Base-by-base conservation (phyloP, 2,329 filamentous ascomycete species). In the Exophiala calicioides region DNA sequence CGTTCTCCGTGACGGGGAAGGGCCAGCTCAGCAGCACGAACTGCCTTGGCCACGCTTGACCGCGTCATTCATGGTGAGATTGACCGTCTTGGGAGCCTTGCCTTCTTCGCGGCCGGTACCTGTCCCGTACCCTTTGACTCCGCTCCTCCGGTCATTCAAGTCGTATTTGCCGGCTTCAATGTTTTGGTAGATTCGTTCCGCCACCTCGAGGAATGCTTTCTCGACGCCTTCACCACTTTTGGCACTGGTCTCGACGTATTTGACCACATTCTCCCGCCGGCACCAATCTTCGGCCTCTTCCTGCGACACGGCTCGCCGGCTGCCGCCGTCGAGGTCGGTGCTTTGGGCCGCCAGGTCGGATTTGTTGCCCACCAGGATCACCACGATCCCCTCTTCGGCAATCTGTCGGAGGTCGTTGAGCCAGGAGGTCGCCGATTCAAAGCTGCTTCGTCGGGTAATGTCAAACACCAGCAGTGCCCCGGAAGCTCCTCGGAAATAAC, bases 201-300 rank as follows among this genome's bases (percentile, higher is more conserved):
- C 90, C 10, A 97, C 90, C 62, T 93, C 84, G 64, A 95, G 79
- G 62, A 98, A 98, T 2, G 93, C 93, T 58, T 84, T 80, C 68
- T 98, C 93, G 26, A 98, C 93, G 39, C 89, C 89, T 65, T 95
- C 89, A 41, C 93, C 93, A 53, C 85, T 94, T 76, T 97, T 98
- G 38, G 93, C 93, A 57, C 85, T 90, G 29, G 93, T 98, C 74
- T 98, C 93, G 53, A 97, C 89, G 65, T 97, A 97, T 65, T 90
- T 83, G 63, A 95, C 81, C 19, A 97, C 84, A 48, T 87, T 87
- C 68, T 97, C 96, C 57, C 77, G 72, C 50, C 77, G 77, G 52
- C 90, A 94, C 93, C 93, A 98, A 49, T 86, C 86, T 63, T 91
- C 84, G 2, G 93, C 93, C 70, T 97, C 91, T 57, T 86, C 78